Evolutionary conservation across 176 grass and related monocot genomes (phyloP), one percentile per base, ranked within the genome.

Genomic region (Musa schizocarpa): DNA sequence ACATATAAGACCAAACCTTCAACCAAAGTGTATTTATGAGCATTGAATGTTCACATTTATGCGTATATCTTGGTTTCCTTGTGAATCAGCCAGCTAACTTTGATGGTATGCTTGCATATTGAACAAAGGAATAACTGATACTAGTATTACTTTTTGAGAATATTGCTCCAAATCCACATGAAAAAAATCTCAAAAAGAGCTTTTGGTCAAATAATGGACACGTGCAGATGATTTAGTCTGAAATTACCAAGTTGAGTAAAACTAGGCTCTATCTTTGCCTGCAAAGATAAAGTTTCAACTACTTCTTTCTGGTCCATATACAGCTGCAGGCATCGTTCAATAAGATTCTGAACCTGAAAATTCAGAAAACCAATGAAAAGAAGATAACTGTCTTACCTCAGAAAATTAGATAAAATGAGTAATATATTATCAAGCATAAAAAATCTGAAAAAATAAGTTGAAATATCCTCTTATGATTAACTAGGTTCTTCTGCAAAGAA

Each of bases 291-390:
- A 26, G 86, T 91, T 23, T 88, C 82, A 43, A 99, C 74, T 80
- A 99, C 95, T 89, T 99, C 88, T 94, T 93, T 91, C 82, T 91
- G 90, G 81, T 93, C 89, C 95, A 99, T 99, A 79, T 99, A 99
- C 63, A 99, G 88, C 88, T 99, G 95, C 77, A 99, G 88, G 79
- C 91, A 99, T 55, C 88, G 82, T 50, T 99, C 95, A 50, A 99
- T 99, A 71, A 99, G 90, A 74, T 99, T 99, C 76, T 99, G 95
- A 71, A 99, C 96, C 96, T 94, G 96, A 74, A 82, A 92, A 81
- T 13, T 70, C 1, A 50, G 25, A 50, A 2, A 21, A 20, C 34
- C 4, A 43, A 43, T 43, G 3, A 43, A 43, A 43, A 43, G 4
- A 43, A 43, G 34, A 43, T 43, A 0, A 43, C 4, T 43, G 34